Evolutionary conservation across 257 asterid genomes (phyloP).

Genomic region (Nicotiana sylvestris): DNA sequence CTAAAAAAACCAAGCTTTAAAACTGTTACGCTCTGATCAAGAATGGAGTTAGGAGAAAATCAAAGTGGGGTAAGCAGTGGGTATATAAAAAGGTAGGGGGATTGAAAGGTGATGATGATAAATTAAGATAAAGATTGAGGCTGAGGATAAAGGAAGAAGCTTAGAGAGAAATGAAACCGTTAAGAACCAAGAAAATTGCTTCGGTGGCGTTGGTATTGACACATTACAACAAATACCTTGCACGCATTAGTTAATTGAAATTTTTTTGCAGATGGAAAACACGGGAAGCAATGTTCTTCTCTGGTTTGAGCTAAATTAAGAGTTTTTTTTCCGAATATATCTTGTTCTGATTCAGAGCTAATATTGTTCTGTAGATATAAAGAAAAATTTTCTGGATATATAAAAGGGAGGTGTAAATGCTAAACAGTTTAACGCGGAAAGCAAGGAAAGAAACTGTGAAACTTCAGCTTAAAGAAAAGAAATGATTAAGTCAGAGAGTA

Average conservation of each 20-base stretch:
- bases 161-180: constrained; percentile 53
- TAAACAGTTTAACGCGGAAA: constrained; percentile 31
- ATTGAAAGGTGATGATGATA: constrained; percentile 8
- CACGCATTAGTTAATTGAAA: constrained; percentile 60
- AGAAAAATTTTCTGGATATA: constrained; percentile 16
- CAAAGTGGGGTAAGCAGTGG: neutral
- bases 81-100: constrained; percentile 14
- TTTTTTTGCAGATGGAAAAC: constrained; percentile 37
- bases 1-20: neutral
- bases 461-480: constrained; percentile 38
- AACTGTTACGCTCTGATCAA: neutral
- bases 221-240: constrained; percentile 58
- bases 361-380: neutral
- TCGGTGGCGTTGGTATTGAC: constrained; percentile 23
- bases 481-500: neutral
- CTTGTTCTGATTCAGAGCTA: neutral
- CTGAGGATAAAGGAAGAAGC: constrained; percentile 49
- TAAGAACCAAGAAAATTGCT: constrained; percentile 24
- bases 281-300: constrained; percentile 76
- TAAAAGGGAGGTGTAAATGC: constrained; percentile 3
- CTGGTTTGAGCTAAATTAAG: neutral
- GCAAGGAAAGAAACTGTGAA: constrained; percentile 24
- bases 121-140: constrained; percentile 22
- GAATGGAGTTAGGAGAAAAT: neutral
- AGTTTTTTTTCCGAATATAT: too few species aligned